Evolutionary conservation across 2,329 filamentous ascomycete species (phyloP).

Genomic region (Pseudomassariella vexata): DNA sequence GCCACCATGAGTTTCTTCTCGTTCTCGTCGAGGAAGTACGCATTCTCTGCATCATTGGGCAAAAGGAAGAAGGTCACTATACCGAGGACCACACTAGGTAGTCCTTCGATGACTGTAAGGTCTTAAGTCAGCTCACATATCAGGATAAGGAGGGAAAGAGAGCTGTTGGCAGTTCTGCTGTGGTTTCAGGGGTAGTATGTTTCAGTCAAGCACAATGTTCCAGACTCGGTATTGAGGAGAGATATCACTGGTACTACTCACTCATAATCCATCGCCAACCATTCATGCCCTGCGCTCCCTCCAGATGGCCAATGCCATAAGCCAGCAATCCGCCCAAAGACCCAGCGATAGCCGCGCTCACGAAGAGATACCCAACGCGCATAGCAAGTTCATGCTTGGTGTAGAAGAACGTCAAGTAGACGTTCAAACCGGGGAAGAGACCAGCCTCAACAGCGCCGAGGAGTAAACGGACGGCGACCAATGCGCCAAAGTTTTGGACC

Average conservation of each 20-base stretch:
- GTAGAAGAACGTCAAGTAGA: slow-evolving; percentile 73
- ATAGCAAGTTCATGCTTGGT: slow-evolving; percentile 67
- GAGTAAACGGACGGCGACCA: slow-evolving; percentile 64
- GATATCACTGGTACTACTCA: too few species aligned
- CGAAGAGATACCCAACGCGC: slow-evolving; percentile 68
- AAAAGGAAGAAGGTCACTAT: slow-evolving; percentile 50
- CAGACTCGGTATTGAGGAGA: too few species aligned
- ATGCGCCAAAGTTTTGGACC: slow-evolving; percentile 55
- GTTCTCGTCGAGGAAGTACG: slow-evolving; percentile 52
- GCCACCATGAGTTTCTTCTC: slow-evolving; percentile 49
- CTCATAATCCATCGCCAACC: slow-evolving; percentile 74
- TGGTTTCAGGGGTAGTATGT: too few species aligned
- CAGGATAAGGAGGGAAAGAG: too few species aligned
- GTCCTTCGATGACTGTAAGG: slow-evolving; percentile 44
- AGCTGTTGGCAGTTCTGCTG: too few species aligned
- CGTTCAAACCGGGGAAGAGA: slow-evolving; percentile 61
- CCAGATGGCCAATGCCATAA: slow-evolving; percentile 68
- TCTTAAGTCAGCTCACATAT: too few species aligned
- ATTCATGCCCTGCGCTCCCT: slow-evolving; percentile 55
- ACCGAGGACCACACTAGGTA: slow-evolving; percentile 47
- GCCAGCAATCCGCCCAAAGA: slow-evolving; percentile 68
- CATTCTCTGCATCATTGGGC: slow-evolving; percentile 54
- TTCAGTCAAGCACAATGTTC: too few species aligned
- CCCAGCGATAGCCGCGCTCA: slow-evolving; percentile 64
- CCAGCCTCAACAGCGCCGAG: slow-evolving; percentile 66